A percentile compares a stretch with the other conserved stretches of the same genome.
phyloP scores from a whole-genome alignment of 2,329 filamentous ascomycete genomes.

The Daldinia sp. region DNA sequence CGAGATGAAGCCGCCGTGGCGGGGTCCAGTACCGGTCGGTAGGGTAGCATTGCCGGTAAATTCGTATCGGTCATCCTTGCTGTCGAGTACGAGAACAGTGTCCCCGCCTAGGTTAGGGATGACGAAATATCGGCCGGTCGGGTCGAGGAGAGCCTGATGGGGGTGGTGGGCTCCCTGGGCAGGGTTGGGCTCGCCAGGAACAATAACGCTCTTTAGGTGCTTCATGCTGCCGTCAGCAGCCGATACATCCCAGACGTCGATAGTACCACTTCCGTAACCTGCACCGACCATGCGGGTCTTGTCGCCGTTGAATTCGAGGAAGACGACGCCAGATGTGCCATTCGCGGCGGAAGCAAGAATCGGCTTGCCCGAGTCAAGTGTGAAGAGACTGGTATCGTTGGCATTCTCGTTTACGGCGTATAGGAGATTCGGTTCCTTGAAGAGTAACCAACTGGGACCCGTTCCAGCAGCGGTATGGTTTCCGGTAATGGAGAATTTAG shows the following conservation, averaged over 20 bases:
- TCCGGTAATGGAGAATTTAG: constrained; percentile 50
- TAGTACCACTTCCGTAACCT: constrained; percentile 51
- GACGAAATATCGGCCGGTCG: constrained; percentile 58
- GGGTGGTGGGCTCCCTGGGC: constrained; percentile 49
- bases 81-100: constrained; percentile 56
- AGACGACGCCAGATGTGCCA: constrained; percentile 56
- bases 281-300: constrained; percentile 56
- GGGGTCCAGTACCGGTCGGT: constrained; percentile 56
- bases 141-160: constrained; percentile 59
- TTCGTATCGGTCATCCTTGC: constrained; percentile 51
- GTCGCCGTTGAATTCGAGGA: constrained; percentile 56
- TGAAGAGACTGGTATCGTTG: constrained; percentile 51
- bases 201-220: constrained; percentile 50
- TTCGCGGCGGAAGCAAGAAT: constrained; percentile 42
- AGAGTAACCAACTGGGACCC: constrained; percentile 57
- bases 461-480: constrained; percentile 46
- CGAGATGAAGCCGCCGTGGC: constrained; percentile 59
- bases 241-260: constrained; percentile 58
- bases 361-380: constrained; percentile 49
- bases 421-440: constrained; percentile 51
- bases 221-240: constrained; percentile 47
- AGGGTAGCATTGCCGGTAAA: constrained; percentile 49
- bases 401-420: constrained; percentile 60
- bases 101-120: constrained; percentile 61
- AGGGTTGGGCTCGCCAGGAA: constrained; percentile 44